Evolutionary conservation across 192 early-diverging fungal genomes (phyloP).

Genomic region (Obelidium mucronatum): DNA sequence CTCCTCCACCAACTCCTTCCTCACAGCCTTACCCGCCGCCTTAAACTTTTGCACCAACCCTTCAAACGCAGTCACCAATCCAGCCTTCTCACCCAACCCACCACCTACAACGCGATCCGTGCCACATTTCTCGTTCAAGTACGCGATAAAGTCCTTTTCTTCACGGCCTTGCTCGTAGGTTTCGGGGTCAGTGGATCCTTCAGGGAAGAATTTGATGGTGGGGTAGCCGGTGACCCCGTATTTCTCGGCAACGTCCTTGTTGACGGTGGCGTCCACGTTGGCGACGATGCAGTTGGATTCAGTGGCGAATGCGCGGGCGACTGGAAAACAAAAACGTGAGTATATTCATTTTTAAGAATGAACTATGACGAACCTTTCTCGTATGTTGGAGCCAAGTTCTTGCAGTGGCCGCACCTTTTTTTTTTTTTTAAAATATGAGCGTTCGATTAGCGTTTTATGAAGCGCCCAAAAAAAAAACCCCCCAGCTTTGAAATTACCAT

Average conservation of each 20-base stretch:
- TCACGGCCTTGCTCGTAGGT: conserved; percentile 78
- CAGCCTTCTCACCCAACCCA: conserved; percentile 69
- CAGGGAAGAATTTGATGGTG: conserved; percentile 86
- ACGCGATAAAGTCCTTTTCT: conserved; percentile 77
- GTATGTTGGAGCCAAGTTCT: conserved; percentile 83
- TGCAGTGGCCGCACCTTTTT: conserved; percentile 74
- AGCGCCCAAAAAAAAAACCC: neutral
- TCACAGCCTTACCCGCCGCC: conserved; percentile 53
- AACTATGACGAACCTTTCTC: too few species aligned
- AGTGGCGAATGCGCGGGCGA: conserved; percentile 78
- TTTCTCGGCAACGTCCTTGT: conserved; percentile 65
- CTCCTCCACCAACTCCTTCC: conserved; percentile 52
- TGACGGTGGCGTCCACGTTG: conserved; percentile 85
- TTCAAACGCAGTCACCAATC: conserved; percentile 68
- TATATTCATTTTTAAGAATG: too few species aligned
- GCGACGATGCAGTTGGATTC: conserved; percentile 85
- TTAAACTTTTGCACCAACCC: conserved; percentile 67
- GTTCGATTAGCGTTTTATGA: neutral
- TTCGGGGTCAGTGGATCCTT: conserved; percentile 64
- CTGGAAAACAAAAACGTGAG: too few species aligned
- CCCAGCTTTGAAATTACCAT: conserved; percentile 66
- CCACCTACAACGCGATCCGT: conserved; percentile 80
- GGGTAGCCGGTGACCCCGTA: conserved; percentile 86
- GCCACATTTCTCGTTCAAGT: conserved; percentile 85
- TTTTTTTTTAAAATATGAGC: neutral